Percentiles rank a stretch among this genome's conserved stretches.
phyloP scores from a whole-genome alignment of 441 rosid species.

The Populus tomentosa region DNA sequence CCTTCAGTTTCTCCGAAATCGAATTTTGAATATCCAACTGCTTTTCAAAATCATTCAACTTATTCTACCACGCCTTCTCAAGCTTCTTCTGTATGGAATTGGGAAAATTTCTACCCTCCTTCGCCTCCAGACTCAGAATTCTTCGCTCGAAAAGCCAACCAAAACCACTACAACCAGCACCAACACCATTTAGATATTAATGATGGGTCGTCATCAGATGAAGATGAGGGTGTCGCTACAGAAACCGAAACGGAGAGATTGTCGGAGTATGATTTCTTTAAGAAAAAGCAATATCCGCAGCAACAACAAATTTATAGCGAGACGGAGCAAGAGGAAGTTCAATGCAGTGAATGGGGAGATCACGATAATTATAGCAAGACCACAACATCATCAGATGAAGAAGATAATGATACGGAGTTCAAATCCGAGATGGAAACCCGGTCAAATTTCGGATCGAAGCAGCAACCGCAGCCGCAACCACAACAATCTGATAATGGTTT shows the following conservation, averaged over 20 bases:
- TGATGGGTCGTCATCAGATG: slow-evolving; percentile 15
- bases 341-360: slow-evolving; percentile 93
- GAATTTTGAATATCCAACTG: slow-evolving; percentile 49
- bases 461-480: neutral
- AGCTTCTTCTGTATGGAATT: slow-evolving; percentile 87
- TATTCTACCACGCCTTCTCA: slow-evolving; percentile 79
- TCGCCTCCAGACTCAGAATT: slow-evolving; percentile 90
- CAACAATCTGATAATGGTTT: slow-evolving; percentile 25
- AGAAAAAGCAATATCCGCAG: slow-evolving; percentile 14
- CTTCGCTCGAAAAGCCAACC: slow-evolving; percentile 45
- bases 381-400: slow-evolving; percentile 36
- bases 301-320: slow-evolving; percentile 20
- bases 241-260: slow-evolving; percentile 32
- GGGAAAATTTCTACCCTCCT: slow-evolving; percentile 94
- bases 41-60: slow-evolving; percentile 54
- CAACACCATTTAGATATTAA: slow-evolving; percentile 27
- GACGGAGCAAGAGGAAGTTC: slow-evolving; percentile 89
- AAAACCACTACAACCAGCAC: slow-evolving; percentile 14
- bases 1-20: slow-evolving; percentile 53
- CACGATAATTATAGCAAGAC: slow-evolving; percentile 63
- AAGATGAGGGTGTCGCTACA: slow-evolving; percentile 18
- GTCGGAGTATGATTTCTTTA: slow-evolving; percentile 55
- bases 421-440: slow-evolving; percentile 66
- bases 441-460: slow-evolving; percentile 42
- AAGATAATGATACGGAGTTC: slow-evolving; percentile 43